phyloP scores from a whole-genome alignment of 306 rosid genomes.

The Medicago arabica region DNA sequence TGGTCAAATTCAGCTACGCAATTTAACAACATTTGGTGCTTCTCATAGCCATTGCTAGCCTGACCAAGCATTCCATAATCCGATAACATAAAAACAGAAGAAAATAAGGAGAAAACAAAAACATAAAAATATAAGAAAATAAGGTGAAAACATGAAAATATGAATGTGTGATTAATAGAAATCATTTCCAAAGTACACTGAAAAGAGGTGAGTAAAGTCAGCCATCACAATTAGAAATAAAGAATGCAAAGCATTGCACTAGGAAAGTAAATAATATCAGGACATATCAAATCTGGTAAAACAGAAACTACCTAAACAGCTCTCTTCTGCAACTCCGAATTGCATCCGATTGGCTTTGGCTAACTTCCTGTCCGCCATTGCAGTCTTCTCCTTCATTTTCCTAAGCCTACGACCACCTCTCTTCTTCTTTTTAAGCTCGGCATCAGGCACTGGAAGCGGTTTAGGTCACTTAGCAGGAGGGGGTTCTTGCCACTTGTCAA shows the following conservation, averaged over 20 bases:
- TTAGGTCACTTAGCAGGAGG: conserved; percentile 96
- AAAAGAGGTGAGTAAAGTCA: no score
- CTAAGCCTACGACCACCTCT: conserved; percentile 92
- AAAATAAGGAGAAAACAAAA: no score
- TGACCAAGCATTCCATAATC: no score
- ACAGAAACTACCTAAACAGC: conserved; percentile 45
- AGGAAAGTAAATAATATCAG: conserved; percentile 10
- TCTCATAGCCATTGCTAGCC: no score
- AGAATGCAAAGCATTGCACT: neutral
- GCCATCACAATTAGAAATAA: no score
- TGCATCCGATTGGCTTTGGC: conserved; percentile 78
- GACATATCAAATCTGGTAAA: conserved; percentile 13
- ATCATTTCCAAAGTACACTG: no score
- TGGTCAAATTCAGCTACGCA: no score
- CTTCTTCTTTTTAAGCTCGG: conserved; percentile 87
- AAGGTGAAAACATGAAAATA: no score
- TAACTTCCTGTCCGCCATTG: conserved; percentile 83
- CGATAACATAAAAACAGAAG: no score
- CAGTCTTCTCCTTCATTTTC: conserved; percentile 90
- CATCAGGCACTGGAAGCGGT: conserved; percentile 96
- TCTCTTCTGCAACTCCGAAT: conserved; percentile 93
- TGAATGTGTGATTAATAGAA: no score
- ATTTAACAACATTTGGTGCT: no score
- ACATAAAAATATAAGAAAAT: no score
- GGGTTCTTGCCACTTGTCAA: conserved; percentile 98